phyloP scores from a whole-genome alignment of 2,329 filamentous ascomycete genomes.

The Colletotrichum limetticola region DNA sequence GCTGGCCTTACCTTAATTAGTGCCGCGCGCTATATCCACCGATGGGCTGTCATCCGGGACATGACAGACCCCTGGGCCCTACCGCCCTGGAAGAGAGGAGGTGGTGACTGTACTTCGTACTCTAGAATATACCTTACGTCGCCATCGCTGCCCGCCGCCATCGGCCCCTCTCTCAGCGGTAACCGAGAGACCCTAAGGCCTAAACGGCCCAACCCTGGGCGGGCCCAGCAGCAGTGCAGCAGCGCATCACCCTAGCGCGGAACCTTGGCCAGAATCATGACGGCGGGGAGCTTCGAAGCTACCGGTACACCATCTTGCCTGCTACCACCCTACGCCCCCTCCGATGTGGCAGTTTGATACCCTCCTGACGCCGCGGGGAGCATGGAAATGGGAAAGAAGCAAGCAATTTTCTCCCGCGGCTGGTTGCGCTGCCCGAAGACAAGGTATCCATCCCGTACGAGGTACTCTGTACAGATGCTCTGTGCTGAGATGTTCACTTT shows the following conservation, averaged over 20 bases:
- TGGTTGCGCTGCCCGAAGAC: not conserved
- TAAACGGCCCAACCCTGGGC: conserved; percentile 10
- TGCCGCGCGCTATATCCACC: conserved; percentile 17
- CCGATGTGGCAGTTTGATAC: not conserved
- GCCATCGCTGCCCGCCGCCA: not conserved
- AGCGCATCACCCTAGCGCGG: not conserved
- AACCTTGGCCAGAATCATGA: conserved; percentile 10
- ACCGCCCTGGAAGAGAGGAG: not conserved
- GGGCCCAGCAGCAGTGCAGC: not conserved
- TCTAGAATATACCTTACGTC: not conserved
- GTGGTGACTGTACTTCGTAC: not conserved
- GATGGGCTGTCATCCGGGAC: conserved; percentile 17
- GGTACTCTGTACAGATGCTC: not conserved
- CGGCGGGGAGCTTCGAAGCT: not conserved
- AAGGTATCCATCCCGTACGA: not conserved
- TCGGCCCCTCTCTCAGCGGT: conserved; percentile 14
- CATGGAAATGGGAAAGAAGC: not conserved
- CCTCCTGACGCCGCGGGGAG: too few relatives aligned
- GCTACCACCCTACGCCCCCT: not conserved
- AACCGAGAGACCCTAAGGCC: conserved; percentile 8
- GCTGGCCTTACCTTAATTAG: not conserved
- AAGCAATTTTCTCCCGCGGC: not conserved
- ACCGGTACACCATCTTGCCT: not conserved
- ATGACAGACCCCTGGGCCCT: conserved; percentile 15
- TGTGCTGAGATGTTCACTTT: not conserved